phyloP scores from a whole-genome alignment of 768 basidiomycete species.

The Phlebiopsis gigantea region DNA sequence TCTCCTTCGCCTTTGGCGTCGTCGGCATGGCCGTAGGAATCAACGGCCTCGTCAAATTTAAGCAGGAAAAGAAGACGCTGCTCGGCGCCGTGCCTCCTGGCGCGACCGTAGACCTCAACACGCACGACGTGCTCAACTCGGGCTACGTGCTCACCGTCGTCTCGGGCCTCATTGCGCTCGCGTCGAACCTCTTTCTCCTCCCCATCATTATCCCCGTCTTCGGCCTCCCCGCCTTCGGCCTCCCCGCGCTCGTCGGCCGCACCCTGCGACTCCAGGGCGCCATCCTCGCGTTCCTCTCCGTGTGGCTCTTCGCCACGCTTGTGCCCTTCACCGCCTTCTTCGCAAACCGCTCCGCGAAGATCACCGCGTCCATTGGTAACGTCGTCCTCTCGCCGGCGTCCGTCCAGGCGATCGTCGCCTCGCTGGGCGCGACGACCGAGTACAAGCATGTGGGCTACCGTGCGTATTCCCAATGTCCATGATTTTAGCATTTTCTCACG shows the following conservation, averaged over 20 bases:
- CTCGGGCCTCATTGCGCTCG: constrained; percentile 20
- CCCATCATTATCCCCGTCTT: constrained; percentile 17
- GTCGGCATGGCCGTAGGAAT: constrained; percentile 25
- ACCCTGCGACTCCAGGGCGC: constrained; percentile 30
- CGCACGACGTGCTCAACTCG: constrained; percentile 20
- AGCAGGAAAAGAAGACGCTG: constrained; percentile 31
- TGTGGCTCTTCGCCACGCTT: constrained; percentile 45
- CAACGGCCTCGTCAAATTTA: constrained; percentile 33
- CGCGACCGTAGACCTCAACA: constrained; percentile 33
- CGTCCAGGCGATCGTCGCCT: constrained; percentile 31
- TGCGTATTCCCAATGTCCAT: constrained; percentile 27
- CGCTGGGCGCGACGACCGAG: constrained; percentile 35
- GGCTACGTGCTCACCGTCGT: constrained; percentile 31
- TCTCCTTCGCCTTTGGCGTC: constrained; percentile 26
- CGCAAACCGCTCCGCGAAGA: constrained; percentile 38
- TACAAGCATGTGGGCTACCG: constrained; percentile 44
- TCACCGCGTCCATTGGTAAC: constrained; percentile 37
- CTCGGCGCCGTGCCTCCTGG: constrained; percentile 28
- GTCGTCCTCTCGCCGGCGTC: constrained; percentile 30
- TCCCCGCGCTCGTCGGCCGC: constrained; percentile 21
- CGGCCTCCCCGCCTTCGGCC: constrained; percentile 16
- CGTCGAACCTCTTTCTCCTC: constrained; percentile 26
- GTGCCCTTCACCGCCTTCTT: constrained; percentile 44
- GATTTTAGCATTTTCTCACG: not conserved
- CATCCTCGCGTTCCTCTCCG: constrained; percentile 35